Evolutionary conservation across 257 asterid species (phyloP), one percentile per base, ranked within the genome.

Genomic region (Prunella vulgaris): DNA sequence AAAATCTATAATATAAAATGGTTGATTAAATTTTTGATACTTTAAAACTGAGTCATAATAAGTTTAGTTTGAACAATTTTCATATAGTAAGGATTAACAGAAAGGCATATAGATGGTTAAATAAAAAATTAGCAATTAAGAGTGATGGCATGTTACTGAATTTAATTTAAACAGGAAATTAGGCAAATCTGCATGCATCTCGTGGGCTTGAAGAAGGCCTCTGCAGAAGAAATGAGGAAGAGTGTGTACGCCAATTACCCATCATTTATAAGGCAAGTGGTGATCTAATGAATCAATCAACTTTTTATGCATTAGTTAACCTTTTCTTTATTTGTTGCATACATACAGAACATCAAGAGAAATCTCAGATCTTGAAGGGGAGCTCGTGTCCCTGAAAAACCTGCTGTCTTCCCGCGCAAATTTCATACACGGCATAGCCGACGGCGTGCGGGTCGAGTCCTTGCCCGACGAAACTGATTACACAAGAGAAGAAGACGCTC

Each of bases 181-280:
- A 88, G 90, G 83, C 96, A 87, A 66, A 68, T 93, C 25, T 88
- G 96, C 84, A 64, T 73, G 25, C 80, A 88, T 85, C 96, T 93
- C 8, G 72, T 81, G 40, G 86, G 86, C 64, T 74, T 93, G 74
- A 88, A 85, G 90, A 93, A 87, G 84, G 96, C 94, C 58, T 93
- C 97, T 63, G 99, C 97, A 1, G 99, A 93, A 77, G 96, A 93
- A 84, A 93, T 90, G 96, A 82, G 97, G 8, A 93, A 80, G 76
- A 90, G 92, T 46, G 97, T 93, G 32, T 93, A 90, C 58, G 96
- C 99, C 44, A 90, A 93, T 75, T 93, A 93, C 75, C 76, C 94
- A 0, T 82, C 97, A 13, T 93, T 93, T 66, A 90, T 93, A 77
- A 87, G 98, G 98, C 85, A 76, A 69, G 52, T 51, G n/a, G 15